Evolutionary conservation across 2,329 filamentous ascomycete species (phyloP), one percentile per base, ranked within the genome.

Genomic region (Clarireedia homoeocarpa): DNA sequence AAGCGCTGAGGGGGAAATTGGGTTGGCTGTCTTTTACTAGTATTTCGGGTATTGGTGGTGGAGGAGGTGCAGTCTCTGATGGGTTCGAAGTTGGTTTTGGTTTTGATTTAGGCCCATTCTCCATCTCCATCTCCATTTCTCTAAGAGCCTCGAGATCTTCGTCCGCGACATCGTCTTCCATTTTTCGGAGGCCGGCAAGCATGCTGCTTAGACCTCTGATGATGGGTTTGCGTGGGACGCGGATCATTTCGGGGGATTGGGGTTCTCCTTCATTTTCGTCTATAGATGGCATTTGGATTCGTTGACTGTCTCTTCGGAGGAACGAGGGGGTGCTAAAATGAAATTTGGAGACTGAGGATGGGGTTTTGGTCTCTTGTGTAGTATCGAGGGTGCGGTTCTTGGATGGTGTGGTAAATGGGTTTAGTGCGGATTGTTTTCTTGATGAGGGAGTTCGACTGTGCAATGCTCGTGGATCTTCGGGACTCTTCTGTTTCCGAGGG

Each of bases 141-240:
- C 80, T 79, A 66, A 92, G 72, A 1, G 85, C 82, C 6, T 91
- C 88, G 58, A 88, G 73, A 36, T 92, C 87, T 26, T 91, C 88
- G 51, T 89, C 87, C 53, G 85, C 73, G 17, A 75, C 74, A 46
- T 88, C 81, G 52, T 89, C 85, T 67, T 89, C 84, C 55, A 88
- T 76, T 66, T 83, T 84, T 59, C 85, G 78, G 61, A 92, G 73
- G 24, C 81, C 81, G 20, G 85, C 84, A 23, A 92, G 84, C 61
- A 91, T 85, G 60, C 82, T 84, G 67, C 87, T 91, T 55, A 94
- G 71, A 27, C 85, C 86, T 56, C 86, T 78, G 1, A 82, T 81
- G n/a, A 88, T 71, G 7, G 82, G 79, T 63, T 82, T 84, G 42
- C 75, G 75, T 2, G 80, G 83, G 26, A 83, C 69, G 38, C 77